phyloP scores from a whole-genome alignment of 2,329 filamentous ascomycete species.

The Erysiphe pulchra region DNA sequence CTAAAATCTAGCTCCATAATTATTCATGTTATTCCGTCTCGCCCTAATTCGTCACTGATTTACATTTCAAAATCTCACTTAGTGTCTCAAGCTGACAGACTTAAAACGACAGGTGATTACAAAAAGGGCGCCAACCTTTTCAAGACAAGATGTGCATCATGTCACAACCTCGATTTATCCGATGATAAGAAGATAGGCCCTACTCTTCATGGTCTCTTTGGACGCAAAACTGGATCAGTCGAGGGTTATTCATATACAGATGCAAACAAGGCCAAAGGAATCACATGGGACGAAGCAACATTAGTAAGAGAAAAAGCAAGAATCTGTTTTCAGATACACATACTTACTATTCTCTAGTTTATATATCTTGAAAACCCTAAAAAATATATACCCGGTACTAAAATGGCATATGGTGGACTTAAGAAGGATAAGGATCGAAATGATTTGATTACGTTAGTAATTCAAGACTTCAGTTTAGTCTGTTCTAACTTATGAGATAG shows the following conservation, averaged over 20 bases:
- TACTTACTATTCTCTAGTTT: conserved; percentile 30
- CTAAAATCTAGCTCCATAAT: no score
- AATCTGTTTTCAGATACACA: background rate
- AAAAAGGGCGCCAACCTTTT: conserved; percentile 98
- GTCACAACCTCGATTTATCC: conserved; percentile 79
- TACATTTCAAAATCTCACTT: no score
- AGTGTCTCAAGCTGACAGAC: no score
- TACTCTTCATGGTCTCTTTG: conserved; percentile 90
- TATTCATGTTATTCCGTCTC: no score
- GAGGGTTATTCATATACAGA: conserved; percentile 95
- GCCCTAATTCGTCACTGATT: no score
- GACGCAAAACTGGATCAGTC: conserved; percentile 77
- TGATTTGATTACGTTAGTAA: conserved; percentile 80
- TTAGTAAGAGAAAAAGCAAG: conserved; percentile 30
- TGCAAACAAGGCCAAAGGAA: conserved; percentile 94
- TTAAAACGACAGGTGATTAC: conserved; percentile 39
- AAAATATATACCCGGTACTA: conserved; percentile 99
- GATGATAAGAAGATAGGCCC: conserved; percentile 97
- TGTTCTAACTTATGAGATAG: conserved; percentile 12
- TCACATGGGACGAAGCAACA: conserved; percentile 66
- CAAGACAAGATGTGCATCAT: conserved; percentile 97
- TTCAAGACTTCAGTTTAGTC: background rate
- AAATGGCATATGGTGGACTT: conserved; percentile 99
- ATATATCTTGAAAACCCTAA: conserved; percentile 99
- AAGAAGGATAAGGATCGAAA: conserved; percentile 99